Base-by-base conservation (phyloP, 768 basidiomycete species). In the Leucocoprinus birnbaumii region DNA sequence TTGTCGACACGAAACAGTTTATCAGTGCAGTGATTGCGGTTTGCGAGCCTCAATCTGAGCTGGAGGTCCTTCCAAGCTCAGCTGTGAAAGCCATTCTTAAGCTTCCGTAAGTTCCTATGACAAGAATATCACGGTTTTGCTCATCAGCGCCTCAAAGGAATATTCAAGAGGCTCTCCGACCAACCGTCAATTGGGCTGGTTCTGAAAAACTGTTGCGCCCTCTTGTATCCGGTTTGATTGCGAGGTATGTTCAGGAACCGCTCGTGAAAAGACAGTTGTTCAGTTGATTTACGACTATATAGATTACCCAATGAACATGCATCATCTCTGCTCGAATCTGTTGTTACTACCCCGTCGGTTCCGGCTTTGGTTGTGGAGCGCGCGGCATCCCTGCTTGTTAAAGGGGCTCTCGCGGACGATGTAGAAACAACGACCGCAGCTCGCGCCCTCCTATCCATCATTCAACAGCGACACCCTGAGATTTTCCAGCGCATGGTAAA, bases 401-500 rank as follows among this genome's bases (percentile, higher is more conserved):
- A 60, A 18, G 46, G 63, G 38, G 61, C 60, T 7, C 43, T 73
- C 1, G 56, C 68, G 40, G 57, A 71, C 47, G 57, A 58, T 3
- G 48, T 60, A 1, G 51, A 61, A 14, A 55, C 26, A 34, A 48
- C 58, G 2, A 27, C 67, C n/a, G 37, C 59, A 11, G 61, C 70
- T 11, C 74, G 72, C 22, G 71, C 66, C 13, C 62, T 90, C 0
- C 72, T 94, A 35, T 73, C 78, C 8, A 70, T 73, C 22, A 66
- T 92, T 10, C 80, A 87, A 50, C 91, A 91, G 60, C 82, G 87
- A 18, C 74, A 89, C 61, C 79, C 85, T 0, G 62, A 70, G 0
- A 58, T 80, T 2, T 71, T 91, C 46, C 74, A 75, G 26, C 63
- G 67, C 3, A 68, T 66, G 9, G 74, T 77, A 6, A 71, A 79